A percentile compares a stretch with the other conserved stretches of the same genome.
Evolutionary conservation across 305 asterid species (phyloP).

Genomic region (Solanum hybrid): DNA sequence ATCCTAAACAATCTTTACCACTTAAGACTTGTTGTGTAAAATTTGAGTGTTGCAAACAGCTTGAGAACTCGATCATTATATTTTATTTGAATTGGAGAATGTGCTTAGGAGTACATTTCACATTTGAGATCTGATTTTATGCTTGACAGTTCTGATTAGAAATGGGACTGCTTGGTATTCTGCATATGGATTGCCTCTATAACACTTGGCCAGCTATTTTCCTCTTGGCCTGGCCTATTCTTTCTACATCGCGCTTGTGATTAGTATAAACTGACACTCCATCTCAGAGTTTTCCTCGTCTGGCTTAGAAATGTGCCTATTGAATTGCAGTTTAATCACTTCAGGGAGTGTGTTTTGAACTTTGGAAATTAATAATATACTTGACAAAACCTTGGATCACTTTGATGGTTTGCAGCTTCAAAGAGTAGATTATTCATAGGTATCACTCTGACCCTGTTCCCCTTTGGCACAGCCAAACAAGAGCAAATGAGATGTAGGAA

Average conservation of each 20-base stretch:
- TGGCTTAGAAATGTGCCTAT: neutral
- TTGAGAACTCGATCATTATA: neutral
- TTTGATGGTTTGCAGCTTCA: neutral
- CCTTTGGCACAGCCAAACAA: neutral
- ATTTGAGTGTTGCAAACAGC: neutral
- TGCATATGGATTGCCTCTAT: neutral
- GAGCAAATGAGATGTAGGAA: neutral
- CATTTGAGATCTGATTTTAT: neutral
- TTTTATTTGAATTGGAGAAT: neutral
- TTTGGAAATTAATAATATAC: neutral
- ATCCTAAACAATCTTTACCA: neutral
- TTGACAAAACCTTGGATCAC: neutral
- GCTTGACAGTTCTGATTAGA: neutral
- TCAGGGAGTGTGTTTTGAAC: neutral
- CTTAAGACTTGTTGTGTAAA: neutral
- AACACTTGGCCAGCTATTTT: neutral
- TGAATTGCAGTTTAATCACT: conserved; percentile 6
- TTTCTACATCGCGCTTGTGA: neutral
- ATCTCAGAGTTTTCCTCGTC: neutral
- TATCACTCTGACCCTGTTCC: neutral
- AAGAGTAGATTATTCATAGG: neutral
- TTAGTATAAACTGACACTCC: neutral
- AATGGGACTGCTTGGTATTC: neutral
- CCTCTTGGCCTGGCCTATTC: neutral
- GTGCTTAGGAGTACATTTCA: neutral